Evolutionary conservation across 192 early-diverging fungal genomes (phyloP).

Genomic region (Entophlyctis luteolus): DNA sequence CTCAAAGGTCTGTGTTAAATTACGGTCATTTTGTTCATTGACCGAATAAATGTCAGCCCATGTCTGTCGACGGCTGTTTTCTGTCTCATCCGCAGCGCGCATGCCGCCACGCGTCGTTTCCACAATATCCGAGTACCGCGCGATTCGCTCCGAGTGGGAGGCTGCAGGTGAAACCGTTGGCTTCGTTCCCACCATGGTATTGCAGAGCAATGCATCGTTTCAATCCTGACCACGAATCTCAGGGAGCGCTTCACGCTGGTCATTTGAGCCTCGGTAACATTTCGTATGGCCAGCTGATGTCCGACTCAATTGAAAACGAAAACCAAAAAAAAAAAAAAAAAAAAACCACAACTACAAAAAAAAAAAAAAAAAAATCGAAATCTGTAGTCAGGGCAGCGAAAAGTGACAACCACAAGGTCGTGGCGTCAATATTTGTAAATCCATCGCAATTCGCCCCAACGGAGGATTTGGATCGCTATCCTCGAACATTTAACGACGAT

Average conservation of each 20-base stretch:
- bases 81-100: no score
- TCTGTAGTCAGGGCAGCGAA: slow-evolving; percentile 51
- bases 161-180: slow-evolving; percentile 64
- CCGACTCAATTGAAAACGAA: neutral
- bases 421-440: slow-evolving; percentile 93
- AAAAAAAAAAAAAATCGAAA: no score
- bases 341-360: no score
- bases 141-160: slow-evolving; percentile 53
- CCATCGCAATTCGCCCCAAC: slow-evolving; percentile 97
- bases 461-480: slow-evolving; percentile 89
- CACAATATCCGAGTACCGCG: slow-evolving; percentile 69
- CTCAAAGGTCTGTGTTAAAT: no score
- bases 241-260: slow-evolving; percentile 87
- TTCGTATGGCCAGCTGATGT: neutral
- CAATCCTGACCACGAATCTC: neutral
- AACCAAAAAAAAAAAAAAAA: no score
- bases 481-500: slow-evolving; percentile 78
- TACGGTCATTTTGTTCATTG: no score
- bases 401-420: slow-evolving; percentile 62
- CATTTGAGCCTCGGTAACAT: slow-evolving; percentile 71
- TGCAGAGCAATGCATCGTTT: neutral
- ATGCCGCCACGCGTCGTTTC: slow-evolving; percentile 57
- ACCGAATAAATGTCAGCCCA: no score
- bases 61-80: no score
- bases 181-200: slow-evolving; percentile 93